phyloP scores from a whole-genome alignment of 139 green algal genomes.

The Auxenochlorella pyrenoidosa region DNA sequence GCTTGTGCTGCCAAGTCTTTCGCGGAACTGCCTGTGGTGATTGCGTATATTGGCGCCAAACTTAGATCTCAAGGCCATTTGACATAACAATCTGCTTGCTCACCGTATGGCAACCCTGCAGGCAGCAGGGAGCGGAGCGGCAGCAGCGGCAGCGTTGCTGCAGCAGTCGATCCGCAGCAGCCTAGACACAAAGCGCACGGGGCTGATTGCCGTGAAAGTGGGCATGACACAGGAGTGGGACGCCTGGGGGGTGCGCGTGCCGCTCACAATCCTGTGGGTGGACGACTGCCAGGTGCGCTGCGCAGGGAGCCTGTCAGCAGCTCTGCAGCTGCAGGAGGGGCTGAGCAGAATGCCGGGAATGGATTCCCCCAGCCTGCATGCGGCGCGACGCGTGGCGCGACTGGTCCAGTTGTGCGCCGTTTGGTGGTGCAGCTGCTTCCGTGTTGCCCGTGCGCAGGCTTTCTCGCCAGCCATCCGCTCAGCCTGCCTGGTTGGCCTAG shows the following conservation, averaged over 20 bases:
- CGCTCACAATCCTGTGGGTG: slow-evolving; percentile 97
- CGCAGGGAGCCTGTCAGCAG: neutral
- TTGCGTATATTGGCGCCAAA: too few relatives aligned
- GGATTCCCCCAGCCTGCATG: neutral
- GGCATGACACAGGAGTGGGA: slow-evolving; percentile 99
- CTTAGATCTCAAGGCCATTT: too few relatives aligned
- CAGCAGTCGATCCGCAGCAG: slow-evolving; percentile 33
- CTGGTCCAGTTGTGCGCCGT: too few relatives aligned
- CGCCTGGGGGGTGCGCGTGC: slow-evolving; percentile 81
- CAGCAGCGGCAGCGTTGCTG: slow-evolving; percentile 5
- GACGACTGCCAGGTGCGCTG: slow-evolving; percentile 90
- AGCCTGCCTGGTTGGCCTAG: neutral
- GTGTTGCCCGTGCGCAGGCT: neutral
- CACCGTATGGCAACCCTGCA: neutral
- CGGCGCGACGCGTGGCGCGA: too few relatives aligned
- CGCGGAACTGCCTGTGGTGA: neutral
- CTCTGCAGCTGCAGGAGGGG: too few relatives aligned
- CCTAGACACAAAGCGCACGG: slow-evolving; percentile 64
- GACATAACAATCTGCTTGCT: too few relatives aligned
- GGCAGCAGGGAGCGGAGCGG: neutral
- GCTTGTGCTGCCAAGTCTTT: neutral
- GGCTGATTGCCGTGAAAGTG: slow-evolving; percentile 92
- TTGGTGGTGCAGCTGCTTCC: neutral
- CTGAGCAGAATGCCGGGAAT: neutral
- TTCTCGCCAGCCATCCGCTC: neutral